phyloP scores from a whole-genome alignment of 345 rosid species.

The Corymbia maculata region DNA sequence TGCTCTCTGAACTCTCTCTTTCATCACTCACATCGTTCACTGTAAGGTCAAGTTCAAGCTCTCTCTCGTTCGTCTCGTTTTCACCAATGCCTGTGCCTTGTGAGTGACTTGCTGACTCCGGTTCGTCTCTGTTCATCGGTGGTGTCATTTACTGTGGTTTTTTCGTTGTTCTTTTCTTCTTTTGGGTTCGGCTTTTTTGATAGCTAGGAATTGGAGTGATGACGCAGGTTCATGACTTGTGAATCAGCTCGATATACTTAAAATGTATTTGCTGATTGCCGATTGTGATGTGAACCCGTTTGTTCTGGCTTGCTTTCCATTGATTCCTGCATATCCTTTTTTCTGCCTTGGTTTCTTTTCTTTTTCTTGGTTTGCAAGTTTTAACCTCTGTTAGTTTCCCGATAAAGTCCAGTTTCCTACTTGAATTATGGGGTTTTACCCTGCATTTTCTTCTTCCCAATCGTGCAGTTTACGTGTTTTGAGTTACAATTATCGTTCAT shows the following conservation, averaged over 20 bases:
- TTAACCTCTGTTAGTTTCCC: not conserved
- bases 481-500: not conserved
- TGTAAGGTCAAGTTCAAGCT: not conserved
- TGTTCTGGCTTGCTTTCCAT: not conserved
- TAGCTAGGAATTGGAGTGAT: not conserved
- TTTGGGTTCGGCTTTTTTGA: not conserved
- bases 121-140: not conserved
- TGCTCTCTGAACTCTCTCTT: not conserved
- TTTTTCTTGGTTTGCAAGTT: not conserved
- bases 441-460: not conserved
- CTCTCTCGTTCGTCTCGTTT: not conserved
- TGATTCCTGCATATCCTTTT: not conserved
- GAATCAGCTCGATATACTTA: not conserved
- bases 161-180: not conserved
- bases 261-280: not conserved
- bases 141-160: not conserved
- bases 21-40: not conserved
- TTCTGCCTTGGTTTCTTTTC: not conserved
- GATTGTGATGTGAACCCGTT: not conserved
- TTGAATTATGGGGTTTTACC: not conserved
- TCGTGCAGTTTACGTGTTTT: fast-evolving
- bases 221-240: not conserved
- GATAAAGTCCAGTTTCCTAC: not conserved
- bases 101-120: not conserved
- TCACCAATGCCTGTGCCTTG: not conserved